phyloP scores from a whole-genome alignment of 1,284 basidiomycete genomes.

The Stereum hirsutum region DNA sequence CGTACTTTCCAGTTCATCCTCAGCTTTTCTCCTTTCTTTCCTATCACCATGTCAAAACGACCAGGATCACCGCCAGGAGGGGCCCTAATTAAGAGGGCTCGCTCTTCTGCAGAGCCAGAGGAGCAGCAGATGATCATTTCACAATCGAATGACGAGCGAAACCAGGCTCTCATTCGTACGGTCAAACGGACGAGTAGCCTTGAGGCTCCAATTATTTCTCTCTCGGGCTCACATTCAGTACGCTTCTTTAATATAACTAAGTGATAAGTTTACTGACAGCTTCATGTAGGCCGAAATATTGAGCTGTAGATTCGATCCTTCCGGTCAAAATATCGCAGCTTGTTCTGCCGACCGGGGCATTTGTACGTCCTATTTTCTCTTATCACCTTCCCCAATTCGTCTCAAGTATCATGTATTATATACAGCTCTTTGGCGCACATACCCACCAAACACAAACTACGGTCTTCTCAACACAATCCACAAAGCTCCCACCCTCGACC shows the following conservation, averaged over 20 bases:
- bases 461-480: slow-evolving; percentile 65
- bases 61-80: slow-evolving; percentile 45
- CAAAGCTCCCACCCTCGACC: slow-evolving; percentile 73
- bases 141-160: slow-evolving; percentile 56
- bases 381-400: not conserved
- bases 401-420: slow-evolving; percentile 2
- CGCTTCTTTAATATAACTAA: slow-evolving; percentile 17
- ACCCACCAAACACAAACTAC: slow-evolving; percentile 76
- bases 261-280: not conserved
- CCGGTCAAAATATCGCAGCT: slow-evolving; percentile 76
- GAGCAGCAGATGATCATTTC: slow-evolving; percentile 70
- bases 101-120: slow-evolving; percentile 40
- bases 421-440: slow-evolving; percentile 72
- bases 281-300: slow-evolving; percentile 58
- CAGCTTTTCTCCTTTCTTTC: not conserved
- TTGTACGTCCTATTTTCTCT: slow-evolving; percentile 38
- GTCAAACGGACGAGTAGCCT: slow-evolving; percentile 72
- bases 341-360: slow-evolving; percentile 75
- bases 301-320: slow-evolving; percentile 74
- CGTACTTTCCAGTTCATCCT: too few relatives aligned
- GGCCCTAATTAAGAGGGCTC: slow-evolving; percentile 56
- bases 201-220: slow-evolving; percentile 73
- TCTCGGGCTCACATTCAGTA: slow-evolving; percentile 70
- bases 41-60: slow-evolving; percentile 65
- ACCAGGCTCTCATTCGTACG: slow-evolving; percentile 68